Evolutionary conservation across 1,284 basidiomycete genomes (phyloP).

Genomic region (Trichosporon coremiiforme): DNA sequence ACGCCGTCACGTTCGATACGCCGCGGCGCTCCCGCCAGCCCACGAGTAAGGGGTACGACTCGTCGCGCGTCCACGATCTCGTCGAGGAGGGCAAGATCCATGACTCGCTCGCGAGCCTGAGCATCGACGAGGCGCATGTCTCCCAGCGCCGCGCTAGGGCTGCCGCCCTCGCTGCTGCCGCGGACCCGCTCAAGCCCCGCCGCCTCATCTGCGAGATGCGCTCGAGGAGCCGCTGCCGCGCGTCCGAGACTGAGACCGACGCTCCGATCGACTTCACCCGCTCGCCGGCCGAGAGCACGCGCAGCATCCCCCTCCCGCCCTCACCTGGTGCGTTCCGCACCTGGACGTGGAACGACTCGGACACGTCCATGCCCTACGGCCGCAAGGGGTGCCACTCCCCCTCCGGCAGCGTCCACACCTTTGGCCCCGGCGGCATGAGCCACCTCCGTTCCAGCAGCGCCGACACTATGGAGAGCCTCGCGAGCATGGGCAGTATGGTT

Average conservation of each 20-base stretch:
- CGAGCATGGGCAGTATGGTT: background rate
- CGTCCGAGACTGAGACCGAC: background rate
- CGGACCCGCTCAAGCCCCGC: conserved; percentile 24
- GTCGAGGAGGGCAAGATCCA: background rate
- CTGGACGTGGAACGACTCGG: too few relatives aligned
- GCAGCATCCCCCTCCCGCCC: background rate
- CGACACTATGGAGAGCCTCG: background rate
- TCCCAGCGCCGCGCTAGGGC: conserved; percentile 11
- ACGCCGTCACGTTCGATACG: background rate
- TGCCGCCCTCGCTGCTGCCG: conserved; percentile 19
- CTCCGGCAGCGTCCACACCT: conserved; percentile 23
- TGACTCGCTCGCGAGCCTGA: background rate
- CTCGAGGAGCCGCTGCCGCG: conserved; percentile 12
- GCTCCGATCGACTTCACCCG: conserved; percentile 10
- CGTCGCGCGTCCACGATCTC: background rate
- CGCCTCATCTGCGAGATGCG: conserved; percentile 20
- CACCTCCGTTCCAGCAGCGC: background rate
- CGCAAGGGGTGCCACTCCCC: background rate
- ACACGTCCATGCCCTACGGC: background rate
- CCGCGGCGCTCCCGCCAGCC: conserved; percentile 2
- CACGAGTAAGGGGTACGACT: background rate
- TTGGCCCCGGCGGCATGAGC: conserved; percentile 2
- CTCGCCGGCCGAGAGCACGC: background rate
- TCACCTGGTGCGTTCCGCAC: background rate
- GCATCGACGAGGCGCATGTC: background rate